Evolutionary conservation across 495 filamentous ascomycete genomes (phyloP), one percentile per base, ranked within the genome.

Genomic region (Daldinia loculata): DNA sequence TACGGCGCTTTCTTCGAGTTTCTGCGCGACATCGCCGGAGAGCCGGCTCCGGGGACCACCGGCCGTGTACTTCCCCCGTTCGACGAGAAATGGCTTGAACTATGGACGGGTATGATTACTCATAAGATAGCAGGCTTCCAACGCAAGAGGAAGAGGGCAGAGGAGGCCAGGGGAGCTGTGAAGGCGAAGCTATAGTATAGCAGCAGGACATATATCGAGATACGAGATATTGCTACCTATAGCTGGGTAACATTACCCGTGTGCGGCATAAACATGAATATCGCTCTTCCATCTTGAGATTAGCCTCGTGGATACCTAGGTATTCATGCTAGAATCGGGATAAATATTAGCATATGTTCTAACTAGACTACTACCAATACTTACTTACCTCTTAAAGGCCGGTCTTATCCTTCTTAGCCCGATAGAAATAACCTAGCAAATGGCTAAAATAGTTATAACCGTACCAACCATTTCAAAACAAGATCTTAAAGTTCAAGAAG

Each of bases 61-160:
- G 80, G 76, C 0, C 79, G 79, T 29, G 61, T 69, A 29, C 69
- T 84, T 48, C 80, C 80, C 4, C 70, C 60, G 7, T 85, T 78
- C 58, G 77, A 82, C 19, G 73, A 80, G 27, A 74, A 74, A 39
- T 82, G 78, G 81, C 69, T 78, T 6, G 78, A 81, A 56, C 62
- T 69, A 52, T 86, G 78, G 76, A 66, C 70, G 39, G 74, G 74
- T 1, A 80, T 80, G 78, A 59, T 75, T 3, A 55, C 12, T 3
- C 30, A 69, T 50, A 78, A 78, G 71, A 70, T 80, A 22, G 56
- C 66, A 39, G 63, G 73, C 27, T 78, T 77, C 56, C 71, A 77
- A 56, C 56, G 72, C 9, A 71, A 66, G 71, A 69, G 73, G 61
- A 72, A 68, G 67, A 69, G 67, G 19, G 78, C 76, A 2, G 78